These are phyloP conservation scores for Potentilla sterilis DNA, from an alignment of 306 rosid species.

Conservation along the genomic window DNA sequence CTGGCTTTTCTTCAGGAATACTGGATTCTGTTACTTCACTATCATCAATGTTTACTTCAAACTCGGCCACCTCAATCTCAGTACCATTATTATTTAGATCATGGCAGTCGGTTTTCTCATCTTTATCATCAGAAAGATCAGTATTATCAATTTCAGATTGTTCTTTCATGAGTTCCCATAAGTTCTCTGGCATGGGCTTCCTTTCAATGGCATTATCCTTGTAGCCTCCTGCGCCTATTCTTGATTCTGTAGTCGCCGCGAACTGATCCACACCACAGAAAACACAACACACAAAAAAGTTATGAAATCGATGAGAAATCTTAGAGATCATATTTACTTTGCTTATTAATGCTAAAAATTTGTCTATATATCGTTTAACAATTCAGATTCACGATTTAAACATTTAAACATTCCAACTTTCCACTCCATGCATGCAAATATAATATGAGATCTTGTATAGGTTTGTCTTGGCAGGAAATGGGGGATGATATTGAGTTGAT, in stretches of 20 bases:
- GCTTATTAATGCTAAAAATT: too few species aligned
- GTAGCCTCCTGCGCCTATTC: slow-evolving; percentile 9
- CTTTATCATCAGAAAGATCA: background rate
- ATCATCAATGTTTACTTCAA: background rate
- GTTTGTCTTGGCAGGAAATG: background rate
- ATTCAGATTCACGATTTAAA: too few species aligned
- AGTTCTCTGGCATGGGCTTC: background rate
- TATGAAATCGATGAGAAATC: background rate
- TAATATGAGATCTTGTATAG: too few species aligned
- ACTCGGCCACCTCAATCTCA: background rate
- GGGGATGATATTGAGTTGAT: background rate
- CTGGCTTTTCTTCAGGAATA: background rate
- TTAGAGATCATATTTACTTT: background rate
- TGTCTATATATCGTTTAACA: too few species aligned
- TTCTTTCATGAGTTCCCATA: background rate
- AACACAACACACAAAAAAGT: background rate
- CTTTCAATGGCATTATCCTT: background rate
- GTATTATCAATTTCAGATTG: background rate
- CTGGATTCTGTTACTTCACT: background rate
- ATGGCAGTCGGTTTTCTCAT: slow-evolving; percentile 1
- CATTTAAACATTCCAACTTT: too few species aligned
- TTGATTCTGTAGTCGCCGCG: slow-evolving; percentile 13
- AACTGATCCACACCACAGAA: background rate
- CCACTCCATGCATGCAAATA: too few species aligned
- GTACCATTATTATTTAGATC: background rate